phyloP scores from a whole-genome alignment of 2,329 filamentous ascomycete species.

The Emericellopsis cladophorae region DNA sequence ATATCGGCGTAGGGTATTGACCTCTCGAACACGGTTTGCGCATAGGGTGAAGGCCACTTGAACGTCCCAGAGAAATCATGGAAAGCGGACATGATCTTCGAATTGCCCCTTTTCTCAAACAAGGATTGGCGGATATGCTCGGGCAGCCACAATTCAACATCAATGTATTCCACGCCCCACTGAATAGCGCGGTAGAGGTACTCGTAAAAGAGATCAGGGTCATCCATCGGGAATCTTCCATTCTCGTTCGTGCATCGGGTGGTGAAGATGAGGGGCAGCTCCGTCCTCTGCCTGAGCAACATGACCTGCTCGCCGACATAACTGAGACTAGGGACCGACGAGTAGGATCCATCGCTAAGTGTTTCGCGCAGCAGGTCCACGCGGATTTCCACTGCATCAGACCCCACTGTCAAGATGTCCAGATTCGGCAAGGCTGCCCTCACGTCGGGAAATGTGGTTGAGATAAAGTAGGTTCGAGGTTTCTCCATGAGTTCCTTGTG shows the following conservation, averaged over 20 bases:
- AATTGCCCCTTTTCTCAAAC: slow-evolving; percentile 60
- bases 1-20: slow-evolving; percentile 70
- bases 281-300: slow-evolving; percentile 69
- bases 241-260: slow-evolving; percentile 73
- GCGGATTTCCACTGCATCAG: slow-evolving; percentile 74
- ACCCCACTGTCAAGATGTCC: slow-evolving; percentile 76
- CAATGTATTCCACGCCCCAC: slow-evolving; percentile 83
- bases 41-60: slow-evolving; percentile 67
- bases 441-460: slow-evolving; percentile 79
- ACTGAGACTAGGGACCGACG: slow-evolving; percentile 60
- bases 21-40: slow-evolving; percentile 57
- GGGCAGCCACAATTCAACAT: slow-evolving; percentile 79
- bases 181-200: slow-evolving; percentile 77
- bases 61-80: slow-evolving; percentile 79
- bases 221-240: slow-evolving; percentile 73
- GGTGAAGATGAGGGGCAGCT: slow-evolving; percentile 84
- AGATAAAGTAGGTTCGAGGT: slow-evolving; percentile 70
- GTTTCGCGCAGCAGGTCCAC: slow-evolving; percentile 73
- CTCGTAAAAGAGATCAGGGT: slow-evolving; percentile 60
- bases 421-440: slow-evolving; percentile 72
- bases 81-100: slow-evolving; percentile 82
- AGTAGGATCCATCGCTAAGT: slow-evolving; percentile 45
- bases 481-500: slow-evolving; percentile 70
- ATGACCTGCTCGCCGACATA: slow-evolving; percentile 83
- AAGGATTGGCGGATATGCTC: slow-evolving; percentile 58